Evolutionary conservation across 2,329 filamentous ascomycete genomes (phyloP), one percentile per base, ranked within the genome.

Genomic region (Cercospora sojina): DNA sequence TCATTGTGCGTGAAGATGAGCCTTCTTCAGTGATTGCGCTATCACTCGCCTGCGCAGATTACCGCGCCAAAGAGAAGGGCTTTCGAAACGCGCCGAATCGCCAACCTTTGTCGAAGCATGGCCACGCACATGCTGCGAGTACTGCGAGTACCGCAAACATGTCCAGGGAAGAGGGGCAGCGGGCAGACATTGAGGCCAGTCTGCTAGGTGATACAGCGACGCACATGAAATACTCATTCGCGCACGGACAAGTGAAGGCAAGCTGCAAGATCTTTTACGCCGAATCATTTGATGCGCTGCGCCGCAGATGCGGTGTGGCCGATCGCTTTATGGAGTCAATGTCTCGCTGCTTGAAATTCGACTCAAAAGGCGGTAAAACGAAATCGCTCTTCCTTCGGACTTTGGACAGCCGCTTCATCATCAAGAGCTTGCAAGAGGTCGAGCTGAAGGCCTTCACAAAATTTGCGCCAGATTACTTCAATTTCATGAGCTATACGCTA

Each of bases 181-280:
- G 86, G 1, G 91, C 91, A 31, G 69, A 69, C 59, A 87, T 98
- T 9, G 93, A 99, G 78, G 90, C 91, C 70, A 95, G 92, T 41
- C 83, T 99, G 27, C 83, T 97, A 32, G 88, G 92, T 69, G 86
- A 90, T 31, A 96, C 92, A 0, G 93, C 94, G 41, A 97, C 92
- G 1, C 95, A 99, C 78, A 88, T 97, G 71, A 96, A 96, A 76
- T 99, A 97, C 77, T 92, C 96, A 67, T 99, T 98, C 79, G 90
- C 90, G 29, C 93, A 97, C 77, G 93, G 94, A 0, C 89, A 91
- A n/a, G 94, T 96, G 3, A 92, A 91, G 74, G 96, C 97, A 86
- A 90, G 94, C 59, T 98, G 96, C 83, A 99, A 99, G 80, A 95
- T 99, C 56, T 98, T 99, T 79, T 99, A 96, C 74, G 95, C 95